Conservation (phyloP, 495 filamentous ascomycete species). For the Hypoxylon subgilvum region DNA sequence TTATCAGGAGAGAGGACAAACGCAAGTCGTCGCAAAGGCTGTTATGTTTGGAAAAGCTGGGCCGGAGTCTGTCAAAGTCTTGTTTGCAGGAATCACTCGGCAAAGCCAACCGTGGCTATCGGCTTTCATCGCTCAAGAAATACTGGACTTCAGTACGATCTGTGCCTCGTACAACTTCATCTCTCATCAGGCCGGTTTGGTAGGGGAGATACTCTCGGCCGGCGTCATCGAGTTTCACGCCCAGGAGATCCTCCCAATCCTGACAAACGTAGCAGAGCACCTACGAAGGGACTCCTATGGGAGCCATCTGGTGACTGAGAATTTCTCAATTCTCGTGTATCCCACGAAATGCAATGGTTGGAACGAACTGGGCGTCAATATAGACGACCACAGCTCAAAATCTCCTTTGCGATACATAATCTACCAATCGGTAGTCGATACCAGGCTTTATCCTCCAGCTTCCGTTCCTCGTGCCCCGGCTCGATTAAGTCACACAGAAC, state of each 20-base stretch:
- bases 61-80: constrained; percentile 27
- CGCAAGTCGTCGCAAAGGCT: constrained; percentile 38
- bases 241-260: constrained; percentile 8
- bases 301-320: constrained; percentile 35
- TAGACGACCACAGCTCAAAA: constrained; percentile 31
- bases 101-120: constrained; percentile 42
- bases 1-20: constrained; percentile 31
- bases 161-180: constrained; percentile 41
- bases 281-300: constrained; percentile 43
- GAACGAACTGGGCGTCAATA: constrained; percentile 31
- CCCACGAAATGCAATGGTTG: constrained; percentile 49
- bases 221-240: constrained; percentile 27
- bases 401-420: constrained; percentile 45
- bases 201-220: constrained; percentile 27
- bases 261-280: constrained; percentile 42
- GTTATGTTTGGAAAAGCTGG: constrained; percentile 35
- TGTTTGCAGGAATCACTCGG: constrained; percentile 43
- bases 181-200: constrained; percentile 6
- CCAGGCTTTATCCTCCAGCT: constrained; percentile 27
- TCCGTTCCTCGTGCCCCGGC: constrained; percentile 15
- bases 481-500: constrained; percentile 9
- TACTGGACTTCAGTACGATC: constrained; percentile 40
- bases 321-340: constrained; percentile 51
- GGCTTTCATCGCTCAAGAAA: constrained; percentile 42
- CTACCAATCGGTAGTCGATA: constrained; percentile 35